Percentiles rank a stretch among this genome's conserved stretches.
These are phyloP conservation scores for Xerocomus brunneocitrinus DNA, from an alignment of 768 basidiomycete species.

Conservation along the genomic window DNA sequence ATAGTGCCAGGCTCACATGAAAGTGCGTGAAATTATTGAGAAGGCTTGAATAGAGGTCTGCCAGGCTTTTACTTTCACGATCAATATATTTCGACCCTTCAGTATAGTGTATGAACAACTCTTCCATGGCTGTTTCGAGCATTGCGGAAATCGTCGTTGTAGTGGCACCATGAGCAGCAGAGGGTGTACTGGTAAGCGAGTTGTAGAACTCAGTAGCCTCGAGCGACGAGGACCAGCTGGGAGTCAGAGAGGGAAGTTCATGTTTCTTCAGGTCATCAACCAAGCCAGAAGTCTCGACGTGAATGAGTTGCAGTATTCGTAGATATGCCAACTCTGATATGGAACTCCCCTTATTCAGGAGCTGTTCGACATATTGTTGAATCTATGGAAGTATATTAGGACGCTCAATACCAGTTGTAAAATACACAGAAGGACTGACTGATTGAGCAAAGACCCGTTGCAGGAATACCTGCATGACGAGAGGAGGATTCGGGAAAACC, in stretches of 20 bases:
- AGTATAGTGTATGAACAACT: constrained; percentile 90
- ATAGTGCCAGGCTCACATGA: constrained; percentile 53
- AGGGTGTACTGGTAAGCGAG: constrained; percentile 41
- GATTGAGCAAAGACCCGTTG: constrained; percentile 98
- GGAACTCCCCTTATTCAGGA: constrained; percentile 68
- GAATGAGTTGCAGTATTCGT: constrained; percentile 84
- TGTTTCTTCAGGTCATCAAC: constrained; percentile 91
- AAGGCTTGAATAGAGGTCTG: constrained; percentile 70
- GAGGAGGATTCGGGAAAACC: constrained; percentile 93
- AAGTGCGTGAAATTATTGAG: constrained; percentile 77
- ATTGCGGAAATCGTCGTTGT: constrained; percentile 62
- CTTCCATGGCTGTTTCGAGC: constrained; percentile 96
- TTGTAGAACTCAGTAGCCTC: constrained; percentile 60
- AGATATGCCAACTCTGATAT: constrained; percentile 89
- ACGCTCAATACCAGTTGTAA: background rate
- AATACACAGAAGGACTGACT: constrained; percentile 43
- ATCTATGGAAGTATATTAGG: constrained; percentile 50
- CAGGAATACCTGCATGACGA: constrained; percentile 97
- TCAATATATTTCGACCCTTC: constrained; percentile 92
- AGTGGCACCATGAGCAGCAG: constrained; percentile 40
- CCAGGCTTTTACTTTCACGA: constrained; percentile 79
- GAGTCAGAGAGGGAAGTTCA: constrained; percentile 68
- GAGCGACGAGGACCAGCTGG: constrained; percentile 53
- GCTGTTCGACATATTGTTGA: constrained; percentile 91
- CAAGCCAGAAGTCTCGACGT: constrained; percentile 68